These are phyloP conservation scores for Penicillium sp. DNA, from an alignment of 2,329 filamentous ascomycete species.

Conservation along the genomic window DNA sequence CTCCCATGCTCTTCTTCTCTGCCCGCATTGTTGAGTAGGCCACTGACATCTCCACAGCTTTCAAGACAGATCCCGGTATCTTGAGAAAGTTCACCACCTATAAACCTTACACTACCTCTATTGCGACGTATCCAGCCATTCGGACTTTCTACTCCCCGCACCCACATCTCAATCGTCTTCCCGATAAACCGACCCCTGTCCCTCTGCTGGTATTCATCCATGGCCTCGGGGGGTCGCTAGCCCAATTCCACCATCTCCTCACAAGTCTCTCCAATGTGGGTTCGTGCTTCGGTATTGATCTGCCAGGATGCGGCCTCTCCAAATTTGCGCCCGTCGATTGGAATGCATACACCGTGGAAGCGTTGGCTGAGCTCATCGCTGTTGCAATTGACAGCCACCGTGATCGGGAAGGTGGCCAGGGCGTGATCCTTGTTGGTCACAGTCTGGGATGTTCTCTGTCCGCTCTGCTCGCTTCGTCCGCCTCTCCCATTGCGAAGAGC, in stretches of 20 bases:
- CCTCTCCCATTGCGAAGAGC: constrained; percentile 54
- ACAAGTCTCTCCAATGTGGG: constrained; percentile 80
- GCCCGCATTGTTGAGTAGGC: neutral
- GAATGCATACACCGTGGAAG: constrained; percentile 77
- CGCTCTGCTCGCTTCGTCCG: constrained; percentile 67
- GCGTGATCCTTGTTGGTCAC: constrained; percentile 80
- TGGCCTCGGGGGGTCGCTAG: constrained; percentile 86
- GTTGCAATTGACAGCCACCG: constrained; percentile 73
- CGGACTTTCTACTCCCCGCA: constrained; percentile 84
- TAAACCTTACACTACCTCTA: constrained; percentile 70
- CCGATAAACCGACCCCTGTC: constrained; percentile 69
- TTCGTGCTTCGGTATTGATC: constrained; percentile 82
- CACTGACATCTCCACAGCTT: constrained; percentile 29
- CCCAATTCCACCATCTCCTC: constrained; percentile 82
- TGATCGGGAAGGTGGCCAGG: constrained; percentile 65
- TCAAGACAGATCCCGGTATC: constrained; percentile 71
- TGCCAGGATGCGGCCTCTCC: constrained; percentile 87
- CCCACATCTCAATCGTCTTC: constrained; percentile 78
- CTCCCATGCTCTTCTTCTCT: neutral
- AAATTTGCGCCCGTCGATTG: constrained; percentile 69
- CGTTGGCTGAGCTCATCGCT: constrained; percentile 73
- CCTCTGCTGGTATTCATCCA: constrained; percentile 90
- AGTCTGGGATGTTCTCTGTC: constrained; percentile 85
- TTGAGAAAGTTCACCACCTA: constrained; percentile 74
- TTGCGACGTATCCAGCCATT: constrained; percentile 71